Evolutionary conservation across 2,329 filamentous ascomycete genomes (phyloP), one percentile per base, ranked within the genome.

Genomic region (Blumeria hordei): DNA sequence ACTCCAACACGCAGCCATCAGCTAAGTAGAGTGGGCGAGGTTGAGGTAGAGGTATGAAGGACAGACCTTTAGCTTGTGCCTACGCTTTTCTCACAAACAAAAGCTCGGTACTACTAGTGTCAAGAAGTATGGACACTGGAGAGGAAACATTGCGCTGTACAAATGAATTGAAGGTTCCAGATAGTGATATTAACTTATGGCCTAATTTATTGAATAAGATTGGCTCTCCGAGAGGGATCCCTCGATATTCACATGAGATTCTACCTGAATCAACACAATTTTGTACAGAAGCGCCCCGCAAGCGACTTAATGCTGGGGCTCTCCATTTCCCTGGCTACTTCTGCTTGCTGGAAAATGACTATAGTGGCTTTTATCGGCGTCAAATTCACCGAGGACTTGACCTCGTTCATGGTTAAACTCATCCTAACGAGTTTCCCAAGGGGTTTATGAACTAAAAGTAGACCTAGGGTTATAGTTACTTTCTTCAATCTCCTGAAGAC

Each of bases 31-130:
- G 41, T 45, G 41, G 41, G 10, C 50, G 28, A 53, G 36, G 34
- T 16, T 45, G 41, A 45, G 41, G 41, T 9, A 45, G 21, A 45
- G 41, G 41, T 45, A 45, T n/a, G 41, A 53, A 53, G 12, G 50
- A 37, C 34, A 53, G 36, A 21, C 34, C 50, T 12, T 28, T 36
- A 53, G 36, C 50, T 39, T 53, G 50, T 6, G 50, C 50, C 50
- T 33, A 53, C n/a, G n/a, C 50, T 53, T 35, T 53, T 21, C 50
- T 53, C 14, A 53, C 50, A 39, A 53, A 53, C 18, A 45, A 6
- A 18, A 45, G 21, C n/a, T 45, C 41, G 21, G 41, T 45, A 18
- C 41, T 45, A 45, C 41, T 9, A n/a, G 41, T 45, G 21, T 12
- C 41, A 45, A 45, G 41, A 12, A 6, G 6, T 45, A 45, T 45